Evolutionary conservation across 495 filamentous ascomycete species (phyloP), one percentile per base, ranked within the genome.

Genomic region (Barbatosphaeria neglecta): DNA sequence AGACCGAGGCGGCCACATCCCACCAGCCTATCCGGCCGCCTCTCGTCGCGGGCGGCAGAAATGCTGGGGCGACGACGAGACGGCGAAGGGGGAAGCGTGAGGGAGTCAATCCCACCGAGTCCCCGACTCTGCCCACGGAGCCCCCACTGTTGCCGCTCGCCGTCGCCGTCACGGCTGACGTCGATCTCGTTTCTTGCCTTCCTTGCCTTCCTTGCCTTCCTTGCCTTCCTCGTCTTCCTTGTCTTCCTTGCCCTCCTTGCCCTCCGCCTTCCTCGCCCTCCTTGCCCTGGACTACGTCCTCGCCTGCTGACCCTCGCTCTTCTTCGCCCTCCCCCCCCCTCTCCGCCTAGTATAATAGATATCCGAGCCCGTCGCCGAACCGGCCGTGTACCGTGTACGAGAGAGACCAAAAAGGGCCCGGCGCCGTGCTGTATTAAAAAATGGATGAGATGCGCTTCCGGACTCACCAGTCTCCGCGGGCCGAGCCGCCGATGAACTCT

Each of bases 391-490:
- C 56, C 60, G 56, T 69, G 67, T 71, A 72, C 63, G 62, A 73
- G 13, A 35, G 31, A n/a, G 31, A 35, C 4, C 15, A 35, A 35
- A n/a, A 33, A 13, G 9, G 28, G 16, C 13, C 13, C 16, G 31
- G 31, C 10, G 13, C 50, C 41, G 58, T 53, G 52, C 59, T 55
- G 59, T 60, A 40, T 22, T 27, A 40, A 61, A n/a, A 51, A 51
- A 68, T 81, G 69, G 81, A 84, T 61, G 80, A 86, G 68, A 75
- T 88, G 67, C 84, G 85, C 57, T 89, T 84, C 65, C 80, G 82
- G 48, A 74, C 78, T 61, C 80, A 85, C 59, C 79, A 82, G 56
- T 84, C 81, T 51, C 77, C 83, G 23, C 74, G 78, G 44, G 78
- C 77, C 59, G 84, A 90, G 53, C 69, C 77, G 48, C 73, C 79